Conservation (phyloP, 306 rosid species). For the Amphicarpaea edgeworthii region DNA sequence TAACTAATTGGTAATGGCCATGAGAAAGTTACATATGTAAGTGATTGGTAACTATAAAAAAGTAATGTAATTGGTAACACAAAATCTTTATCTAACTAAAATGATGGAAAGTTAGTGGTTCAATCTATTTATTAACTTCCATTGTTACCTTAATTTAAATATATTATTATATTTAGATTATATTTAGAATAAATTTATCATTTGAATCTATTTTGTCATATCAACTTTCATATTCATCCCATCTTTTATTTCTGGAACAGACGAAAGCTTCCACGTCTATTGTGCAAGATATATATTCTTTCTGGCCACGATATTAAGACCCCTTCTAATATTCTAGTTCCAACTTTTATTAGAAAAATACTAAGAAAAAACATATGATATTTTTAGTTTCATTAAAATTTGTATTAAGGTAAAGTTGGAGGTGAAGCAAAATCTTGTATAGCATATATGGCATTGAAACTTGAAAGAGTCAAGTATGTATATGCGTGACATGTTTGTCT, state of each 20-base stretch:
- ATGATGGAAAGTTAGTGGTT: too few relatives aligned
- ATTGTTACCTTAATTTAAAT: too few relatives aligned
- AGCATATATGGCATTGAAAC: background rate
- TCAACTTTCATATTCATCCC: background rate
- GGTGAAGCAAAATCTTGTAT: background rate
- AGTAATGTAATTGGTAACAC: too few relatives aligned
- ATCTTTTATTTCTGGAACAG: background rate
- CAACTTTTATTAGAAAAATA: conserved; percentile 13
- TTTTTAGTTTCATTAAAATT: background rate
- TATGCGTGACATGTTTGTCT: background rate
- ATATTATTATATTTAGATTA: too few relatives aligned
- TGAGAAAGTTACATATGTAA: too few relatives aligned
- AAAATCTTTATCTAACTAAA: too few relatives aligned
- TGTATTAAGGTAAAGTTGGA: background rate
- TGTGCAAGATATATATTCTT: background rate
- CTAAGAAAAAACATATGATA: background rate
- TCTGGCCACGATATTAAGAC: background rate
- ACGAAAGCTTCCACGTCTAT: background rate
- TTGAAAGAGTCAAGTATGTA: background rate
- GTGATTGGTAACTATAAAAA: too few relatives aligned
- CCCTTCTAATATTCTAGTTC: background rate
- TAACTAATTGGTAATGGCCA: too few relatives aligned
- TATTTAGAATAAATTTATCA: too few relatives aligned
- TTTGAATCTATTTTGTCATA: too few relatives aligned
- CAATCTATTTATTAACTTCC: too few relatives aligned